Conservation (phyloP, 768 basidiomycete genomes). For the Leccinum uliginosum region DNA sequence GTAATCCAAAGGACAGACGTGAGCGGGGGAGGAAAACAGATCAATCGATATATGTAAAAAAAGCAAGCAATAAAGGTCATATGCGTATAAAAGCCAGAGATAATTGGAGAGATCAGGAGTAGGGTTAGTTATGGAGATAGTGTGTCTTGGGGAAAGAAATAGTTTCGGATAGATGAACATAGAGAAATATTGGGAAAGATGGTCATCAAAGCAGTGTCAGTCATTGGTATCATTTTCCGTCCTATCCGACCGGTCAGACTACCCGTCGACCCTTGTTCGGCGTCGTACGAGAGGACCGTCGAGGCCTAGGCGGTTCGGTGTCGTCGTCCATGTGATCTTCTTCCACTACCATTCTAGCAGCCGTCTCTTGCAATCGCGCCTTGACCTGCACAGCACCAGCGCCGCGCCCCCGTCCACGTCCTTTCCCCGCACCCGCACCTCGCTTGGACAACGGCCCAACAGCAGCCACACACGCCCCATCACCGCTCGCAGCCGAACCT, state of each 20-base stretch:
- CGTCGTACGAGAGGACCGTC: conserved; percentile 33
- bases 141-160: not conserved
- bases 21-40: not conserved
- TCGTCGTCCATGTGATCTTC: conserved; percentile 27
- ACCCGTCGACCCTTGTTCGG: conserved; percentile 30
- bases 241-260: conserved; percentile 1
- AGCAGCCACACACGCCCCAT: not conserved
- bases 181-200: not conserved
- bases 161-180: not conserved
- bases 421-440: conserved; percentile 15
- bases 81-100: not conserved
- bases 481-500: conserved; percentile 13
- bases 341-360: conserved; percentile 24
- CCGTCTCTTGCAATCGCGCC: conserved; percentile 24
- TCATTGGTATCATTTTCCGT: not conserved
- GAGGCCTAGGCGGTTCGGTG: conserved; percentile 21
- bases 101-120: not conserved
- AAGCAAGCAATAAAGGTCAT: not conserved
- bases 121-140: not conserved
- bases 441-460: conserved; percentile 11
- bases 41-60: not conserved
- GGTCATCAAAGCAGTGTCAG: conserved; percentile 1
- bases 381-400: conserved; percentile 11
- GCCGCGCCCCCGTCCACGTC: conserved; percentile 22
- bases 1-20: not conserved